These are phyloP conservation scores for Lathyrus aphaca DNA, from an alignment of 306 rosid species.

Conservation along the genomic window DNA sequence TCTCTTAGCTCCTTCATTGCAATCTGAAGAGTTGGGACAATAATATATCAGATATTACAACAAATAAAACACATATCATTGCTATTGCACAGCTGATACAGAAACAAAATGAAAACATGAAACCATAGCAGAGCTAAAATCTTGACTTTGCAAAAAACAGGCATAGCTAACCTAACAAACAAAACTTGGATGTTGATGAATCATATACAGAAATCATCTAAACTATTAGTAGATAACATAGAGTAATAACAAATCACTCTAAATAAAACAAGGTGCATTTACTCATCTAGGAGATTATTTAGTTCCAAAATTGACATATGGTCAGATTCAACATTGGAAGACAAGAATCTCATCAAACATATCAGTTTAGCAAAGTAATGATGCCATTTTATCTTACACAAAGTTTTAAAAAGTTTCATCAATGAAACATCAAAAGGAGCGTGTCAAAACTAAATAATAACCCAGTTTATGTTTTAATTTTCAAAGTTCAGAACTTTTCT, in stretches of 20 bases:
- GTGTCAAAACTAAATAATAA: slow-evolving; percentile 10
- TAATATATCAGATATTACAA: slow-evolving; percentile 24
- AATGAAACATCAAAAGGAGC: not conserved
- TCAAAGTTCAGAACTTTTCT: not conserved
- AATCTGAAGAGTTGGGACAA: slow-evolving; percentile 52
- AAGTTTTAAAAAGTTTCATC: not conserved
- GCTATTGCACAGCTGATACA: not conserved
- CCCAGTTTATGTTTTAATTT: not conserved
- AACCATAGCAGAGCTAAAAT: not conserved
- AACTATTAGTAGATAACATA: not conserved
- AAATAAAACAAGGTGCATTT: slow-evolving; percentile 1
- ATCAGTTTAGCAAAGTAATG: slow-evolving; percentile 9
- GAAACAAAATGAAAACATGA: slow-evolving; percentile 1
- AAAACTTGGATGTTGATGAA: slow-evolving; percentile 11
- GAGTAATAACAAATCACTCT: not conserved
- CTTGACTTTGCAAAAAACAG: not conserved
- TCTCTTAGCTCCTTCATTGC: slow-evolving; percentile 98
- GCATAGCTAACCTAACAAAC: not conserved
- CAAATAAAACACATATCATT: slow-evolving; percentile 4
- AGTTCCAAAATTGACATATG: not conserved
- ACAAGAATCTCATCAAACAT: not conserved
- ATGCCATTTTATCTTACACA: slow-evolving; percentile 3
- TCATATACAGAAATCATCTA: not conserved
- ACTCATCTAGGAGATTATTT: not conserved
- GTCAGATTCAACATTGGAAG: not conserved